Evolutionary conservation across 257 asterid species (phyloP).

Genomic region (Mentha longifolia): DNA sequence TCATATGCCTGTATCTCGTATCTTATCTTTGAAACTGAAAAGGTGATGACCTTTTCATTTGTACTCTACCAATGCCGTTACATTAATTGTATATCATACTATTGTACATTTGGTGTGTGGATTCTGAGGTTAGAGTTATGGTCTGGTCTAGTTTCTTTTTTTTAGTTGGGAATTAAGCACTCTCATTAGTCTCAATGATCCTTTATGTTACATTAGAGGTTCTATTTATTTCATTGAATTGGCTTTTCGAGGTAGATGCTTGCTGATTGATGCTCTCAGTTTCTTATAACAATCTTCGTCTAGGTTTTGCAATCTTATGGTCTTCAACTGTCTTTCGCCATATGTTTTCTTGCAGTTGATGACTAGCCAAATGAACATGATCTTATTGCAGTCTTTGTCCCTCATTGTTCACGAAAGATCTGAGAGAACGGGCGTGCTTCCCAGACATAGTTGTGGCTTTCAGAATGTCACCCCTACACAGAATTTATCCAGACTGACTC

Average conservation of each 20-base stretch:
- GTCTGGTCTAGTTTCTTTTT: not conserved
- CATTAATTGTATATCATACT: not conserved
- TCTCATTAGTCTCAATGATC: not conserved
- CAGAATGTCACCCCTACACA: constrained; percentile 36
- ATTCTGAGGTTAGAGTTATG: not conserved
- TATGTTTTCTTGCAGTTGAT: constrained; percentile 55
- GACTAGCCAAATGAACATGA: constrained; percentile 51
- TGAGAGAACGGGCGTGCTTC: constrained; percentile 37
- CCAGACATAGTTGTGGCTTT: constrained; percentile 37
- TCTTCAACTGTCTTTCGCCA: constrained; percentile 14
- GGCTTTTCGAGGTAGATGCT: not conserved
- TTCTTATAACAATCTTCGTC: not conserved
- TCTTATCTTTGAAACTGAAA: not conserved
- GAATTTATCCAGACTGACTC: constrained; percentile 38
- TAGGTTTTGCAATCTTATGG: constrained; percentile 19
- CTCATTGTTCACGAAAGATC: constrained; percentile 41
- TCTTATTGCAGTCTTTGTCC: constrained; percentile 43
- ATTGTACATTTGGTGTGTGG: not conserved
- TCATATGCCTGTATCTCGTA: not conserved
- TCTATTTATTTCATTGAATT: not conserved
- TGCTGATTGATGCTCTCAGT: not conserved
- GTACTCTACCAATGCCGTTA: not conserved
- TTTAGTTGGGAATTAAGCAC: not conserved
- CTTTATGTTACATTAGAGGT: not conserved
- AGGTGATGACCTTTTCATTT: not conserved